phyloP scores from a whole-genome alignment of 2,329 filamentous ascomycete species.

The Penicillium paneum region DNA sequence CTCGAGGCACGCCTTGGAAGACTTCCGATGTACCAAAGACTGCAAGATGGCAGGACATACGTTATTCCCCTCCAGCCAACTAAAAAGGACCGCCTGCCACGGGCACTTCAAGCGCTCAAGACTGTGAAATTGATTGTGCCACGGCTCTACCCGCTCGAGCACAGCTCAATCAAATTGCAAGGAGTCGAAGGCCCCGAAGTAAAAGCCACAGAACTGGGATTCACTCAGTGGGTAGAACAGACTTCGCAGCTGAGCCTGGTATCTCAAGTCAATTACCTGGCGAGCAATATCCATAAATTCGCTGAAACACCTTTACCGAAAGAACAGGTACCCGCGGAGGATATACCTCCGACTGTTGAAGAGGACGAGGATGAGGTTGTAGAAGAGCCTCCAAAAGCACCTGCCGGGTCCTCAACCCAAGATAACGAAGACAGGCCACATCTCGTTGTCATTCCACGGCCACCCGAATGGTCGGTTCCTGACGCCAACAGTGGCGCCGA shows the following conservation, averaged over 20 bases:
- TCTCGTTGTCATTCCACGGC: conserved; percentile 68
- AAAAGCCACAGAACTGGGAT: conserved; percentile 62
- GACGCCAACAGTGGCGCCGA: conserved; percentile 37
- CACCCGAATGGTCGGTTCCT: conserved; percentile 67
- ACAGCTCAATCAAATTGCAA: conserved; percentile 63
- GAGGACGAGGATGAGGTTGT: conserved; percentile 8
- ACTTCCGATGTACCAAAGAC: conserved; percentile 64
- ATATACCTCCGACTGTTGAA: conserved; percentile 4
- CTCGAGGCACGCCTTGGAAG: conserved; percentile 72
- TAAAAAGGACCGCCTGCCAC: conserved; percentile 59
- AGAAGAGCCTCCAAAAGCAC: conserved; percentile 12
- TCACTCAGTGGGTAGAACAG: conserved; percentile 56
- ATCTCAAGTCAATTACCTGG: conserved; percentile 71
- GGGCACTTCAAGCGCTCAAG: conserved; percentile 58
- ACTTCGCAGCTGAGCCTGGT: conserved; percentile 63
- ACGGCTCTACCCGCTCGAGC: conserved; percentile 66
- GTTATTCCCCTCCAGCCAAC: conserved; percentile 67
- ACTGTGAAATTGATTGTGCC: conserved; percentile 68
- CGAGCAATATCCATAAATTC: conserved; percentile 66
- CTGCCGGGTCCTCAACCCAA: conserved; percentile 2
- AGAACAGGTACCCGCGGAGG: conserved; percentile 10
- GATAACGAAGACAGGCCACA: conserved; percentile 56
- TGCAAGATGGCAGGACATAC: conserved; percentile 66
- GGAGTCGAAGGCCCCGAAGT: conserved; percentile 61
- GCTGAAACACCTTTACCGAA: conserved; percentile 53